Conservation (phyloP, 73 alveolate species). For the Paramecium sonneborni region DNA sequence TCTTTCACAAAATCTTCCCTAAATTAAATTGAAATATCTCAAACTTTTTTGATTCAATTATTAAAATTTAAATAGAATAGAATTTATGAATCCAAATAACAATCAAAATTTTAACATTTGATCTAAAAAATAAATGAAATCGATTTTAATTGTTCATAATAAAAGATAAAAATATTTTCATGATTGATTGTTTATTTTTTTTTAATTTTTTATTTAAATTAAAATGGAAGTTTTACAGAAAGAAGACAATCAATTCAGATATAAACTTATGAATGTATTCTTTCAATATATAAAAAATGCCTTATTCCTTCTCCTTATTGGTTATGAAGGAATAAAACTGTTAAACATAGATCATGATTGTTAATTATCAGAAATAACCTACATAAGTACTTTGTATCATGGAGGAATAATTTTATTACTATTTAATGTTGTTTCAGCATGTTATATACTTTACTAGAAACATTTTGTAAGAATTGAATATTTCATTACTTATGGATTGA, state of each 20-base stretch:
- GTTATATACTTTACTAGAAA: slow-evolving; percentile 39
- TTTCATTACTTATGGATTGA: slow-evolving; percentile 34
- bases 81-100: no score
- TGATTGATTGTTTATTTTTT: no score
- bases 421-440: not conserved
- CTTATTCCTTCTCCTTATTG: slow-evolving; percentile 5
- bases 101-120: no score
- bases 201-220: not conserved
- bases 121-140: no score
- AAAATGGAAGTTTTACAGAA: slow-evolving; percentile 7
- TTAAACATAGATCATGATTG: not conserved
- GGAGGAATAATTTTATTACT: slow-evolving; percentile 15
- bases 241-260: slow-evolving; percentile 34
- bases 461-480: slow-evolving; percentile 53
- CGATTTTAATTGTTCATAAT: no score
- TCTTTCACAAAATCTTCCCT: no score
- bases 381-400: slow-evolving; percentile 3
- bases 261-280: slow-evolving; percentile 46
- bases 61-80: no score
- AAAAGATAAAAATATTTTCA: no score
- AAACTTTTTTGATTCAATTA: no score
- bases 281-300: slow-evolving; percentile 29
- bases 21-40: no score
- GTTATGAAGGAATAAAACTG: slow-evolving; percentile 29
- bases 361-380: not conserved